phyloP scores from a whole-genome alignment of 2,329 filamentous ascomycete species.

The Bipolaris bicolor region DNA sequence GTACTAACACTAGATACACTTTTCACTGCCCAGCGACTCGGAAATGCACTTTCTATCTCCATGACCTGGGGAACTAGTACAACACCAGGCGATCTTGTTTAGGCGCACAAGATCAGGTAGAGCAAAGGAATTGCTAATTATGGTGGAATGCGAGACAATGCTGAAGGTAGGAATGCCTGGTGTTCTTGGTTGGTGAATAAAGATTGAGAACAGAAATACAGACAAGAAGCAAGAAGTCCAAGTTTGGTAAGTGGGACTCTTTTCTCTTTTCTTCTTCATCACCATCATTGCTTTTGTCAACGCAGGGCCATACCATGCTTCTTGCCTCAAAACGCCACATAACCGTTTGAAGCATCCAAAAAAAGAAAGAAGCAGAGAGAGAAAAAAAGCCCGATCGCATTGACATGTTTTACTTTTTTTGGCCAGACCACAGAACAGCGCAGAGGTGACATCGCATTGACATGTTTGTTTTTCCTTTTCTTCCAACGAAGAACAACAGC shows the following conservation, averaged over 20 bases:
- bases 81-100: too few relatives aligned
- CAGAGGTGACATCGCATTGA: not conserved
- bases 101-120: too few relatives aligned
- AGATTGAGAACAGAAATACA: not conserved
- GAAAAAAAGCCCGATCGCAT: not conserved
- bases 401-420: not conserved
- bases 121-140: too few relatives aligned
- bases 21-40: too few relatives aligned
- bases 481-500: not conserved
- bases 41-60: too few relatives aligned
- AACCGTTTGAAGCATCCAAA: not conserved
- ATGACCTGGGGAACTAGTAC: too few relatives aligned
- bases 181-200: too few relatives aligned
- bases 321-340: not conserved
- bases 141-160: too few relatives aligned
- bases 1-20: too few relatives aligned
- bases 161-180: too few relatives aligned
- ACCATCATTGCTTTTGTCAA: not conserved
- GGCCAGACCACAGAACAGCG: not conserved
- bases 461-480: not conserved
- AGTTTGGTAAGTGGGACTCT: too few relatives aligned
- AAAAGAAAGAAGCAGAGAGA: not conserved
- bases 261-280: not conserved
- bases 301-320: not conserved
- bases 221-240: not conserved